Base-by-base conservation (phyloP, 768 basidiomycete species). In the Psilocybe subaeruginosa region DNA sequence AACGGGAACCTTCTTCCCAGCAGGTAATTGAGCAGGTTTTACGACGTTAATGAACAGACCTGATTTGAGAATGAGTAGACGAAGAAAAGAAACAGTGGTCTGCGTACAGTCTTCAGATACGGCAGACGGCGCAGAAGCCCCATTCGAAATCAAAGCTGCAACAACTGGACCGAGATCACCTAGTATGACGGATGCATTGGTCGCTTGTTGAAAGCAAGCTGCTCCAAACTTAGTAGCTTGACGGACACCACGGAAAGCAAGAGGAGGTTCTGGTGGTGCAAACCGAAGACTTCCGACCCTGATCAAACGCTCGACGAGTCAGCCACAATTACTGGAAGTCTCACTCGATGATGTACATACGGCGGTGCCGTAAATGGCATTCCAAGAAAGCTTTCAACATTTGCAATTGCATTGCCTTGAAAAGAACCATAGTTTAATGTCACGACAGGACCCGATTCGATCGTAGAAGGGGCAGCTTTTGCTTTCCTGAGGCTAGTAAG, bases 401-500 rank as follows among this genome's bases (percentile, higher is more conserved):
- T 54, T 2, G 49, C 49, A 14, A 37, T 39, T 16, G 37, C 31
- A 16, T 57, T 57, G 17, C 63, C 63, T 53, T 61, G 54, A 31
- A 60, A 64, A 2, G 63, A 33, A n/a, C 63, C 59, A 39, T 64
- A 64, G 43, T 39, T 33, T 4, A 64, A 30, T 23, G 16, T 19
- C 3, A 63, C 58, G 6, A 39, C 31, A 29, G 49, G 31, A 2
- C 47, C 35, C 33, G 33, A 12, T n/a, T 8, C 31, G 9, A 12
- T 30, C 7, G 48, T 29, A 50, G 48, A 30, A 11, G 50, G 50
- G 7, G 50, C 50, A n/a, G 63, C 66, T 35, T 65, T 47, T 6
- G 64, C 49, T 17, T 59, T 53, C 31, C 76, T 72, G 19, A 69
- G 14, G 60, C 62, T 77, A 77, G 62, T 69, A 72, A 43, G 14